phyloP scores from a whole-genome alignment of 306 rosid genomes.

The Cucumis melo region DNA sequence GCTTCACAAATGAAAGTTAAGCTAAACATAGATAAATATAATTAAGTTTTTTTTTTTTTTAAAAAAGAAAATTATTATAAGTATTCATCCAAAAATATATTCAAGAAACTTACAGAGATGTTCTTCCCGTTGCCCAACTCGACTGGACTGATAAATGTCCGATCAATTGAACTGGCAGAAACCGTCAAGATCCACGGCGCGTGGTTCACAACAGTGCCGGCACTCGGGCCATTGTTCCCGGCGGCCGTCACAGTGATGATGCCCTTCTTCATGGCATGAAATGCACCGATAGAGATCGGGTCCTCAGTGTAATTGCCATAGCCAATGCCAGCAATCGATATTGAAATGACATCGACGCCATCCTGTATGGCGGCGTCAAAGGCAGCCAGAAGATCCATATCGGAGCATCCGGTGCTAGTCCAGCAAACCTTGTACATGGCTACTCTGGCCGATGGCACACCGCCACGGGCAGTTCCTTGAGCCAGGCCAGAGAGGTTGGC shows the following conservation, averaged over 20 bases:
- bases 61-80: too few relatives aligned
- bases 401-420: constrained; percentile 46
- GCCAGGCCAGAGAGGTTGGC: constrained; percentile 76
- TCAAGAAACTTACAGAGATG: constrained; percentile 36
- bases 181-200: constrained; percentile 92
- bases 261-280: constrained; percentile 76
- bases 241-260: constrained; percentile 67
- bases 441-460: constrained; percentile 63
- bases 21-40: not conserved
- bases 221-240: constrained; percentile 62
- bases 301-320: constrained; percentile 21
- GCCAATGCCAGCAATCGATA: constrained; percentile 62
- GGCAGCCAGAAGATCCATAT: constrained; percentile 79
- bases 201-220: constrained; percentile 33
- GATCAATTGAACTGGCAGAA: constrained; percentile 79
- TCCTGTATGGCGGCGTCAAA: constrained; percentile 85
- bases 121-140: constrained; percentile 55
- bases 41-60: too few relatives aligned
- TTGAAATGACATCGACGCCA: constrained; percentile 78
- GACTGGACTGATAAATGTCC: constrained; percentile 42
- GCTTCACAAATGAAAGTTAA: not conserved
- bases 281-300: constrained; percentile 51
- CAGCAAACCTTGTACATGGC: constrained; percentile 89
- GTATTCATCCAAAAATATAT: not conserved
- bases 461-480: constrained; percentile 58